Conservation (phyloP, 257 asterid species). For the Solanum tarapatanum region DNA sequence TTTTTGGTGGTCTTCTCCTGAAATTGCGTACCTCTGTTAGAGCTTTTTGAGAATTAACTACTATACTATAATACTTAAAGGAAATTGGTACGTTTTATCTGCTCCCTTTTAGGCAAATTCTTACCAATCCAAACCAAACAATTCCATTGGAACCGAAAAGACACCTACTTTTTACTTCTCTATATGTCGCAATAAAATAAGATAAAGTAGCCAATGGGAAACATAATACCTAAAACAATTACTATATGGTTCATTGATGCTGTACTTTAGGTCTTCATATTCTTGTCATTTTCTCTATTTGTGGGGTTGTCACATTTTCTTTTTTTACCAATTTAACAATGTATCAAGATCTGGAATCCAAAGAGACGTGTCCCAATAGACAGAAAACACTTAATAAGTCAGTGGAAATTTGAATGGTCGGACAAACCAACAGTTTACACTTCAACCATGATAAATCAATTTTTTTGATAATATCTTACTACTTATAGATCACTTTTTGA, state of each 20-base stretch:
- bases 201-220: not conserved
- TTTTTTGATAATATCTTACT: not conserved
- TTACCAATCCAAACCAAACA: conserved; percentile 1
- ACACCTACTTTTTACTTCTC: not conserved
- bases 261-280: not conserved
- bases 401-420: not conserved
- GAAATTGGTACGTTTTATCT: not conserved
- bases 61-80: not conserved
- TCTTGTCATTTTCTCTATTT: not conserved
- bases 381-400: not conserved
- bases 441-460: not conserved
- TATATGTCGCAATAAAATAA: not conserved
- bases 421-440: not conserved
- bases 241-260: not conserved
- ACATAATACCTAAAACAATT: not conserved
- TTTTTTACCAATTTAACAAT: not conserved
- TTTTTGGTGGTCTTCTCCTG: conserved; percentile 21
- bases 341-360: not conserved
- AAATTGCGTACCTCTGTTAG: conserved; percentile 42
- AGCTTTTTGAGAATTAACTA: conserved; percentile 17
- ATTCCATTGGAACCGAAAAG: not conserved
- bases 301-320: not conserved
- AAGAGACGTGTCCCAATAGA: not conserved
- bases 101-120: not conserved
- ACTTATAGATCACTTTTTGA: not conserved